Base-by-base conservation (phyloP, 345 rosid genomes). In the Salix brachista region DNA sequence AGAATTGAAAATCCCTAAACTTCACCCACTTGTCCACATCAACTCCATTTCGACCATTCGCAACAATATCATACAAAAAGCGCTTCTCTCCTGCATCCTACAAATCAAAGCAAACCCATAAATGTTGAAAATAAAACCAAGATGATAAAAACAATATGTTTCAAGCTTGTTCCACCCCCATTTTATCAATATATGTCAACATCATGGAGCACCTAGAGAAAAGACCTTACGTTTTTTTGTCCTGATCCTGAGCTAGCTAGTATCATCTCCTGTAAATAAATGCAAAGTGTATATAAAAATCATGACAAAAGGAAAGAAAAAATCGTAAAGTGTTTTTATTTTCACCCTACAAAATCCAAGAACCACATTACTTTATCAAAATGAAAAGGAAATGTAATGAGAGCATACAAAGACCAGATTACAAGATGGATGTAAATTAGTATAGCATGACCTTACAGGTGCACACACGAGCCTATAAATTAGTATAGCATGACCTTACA, bases 1-100 rank as follows among this genome's bases (percentile, higher is more conserved):
- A 60, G 37, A 18, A 72, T 46, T 4, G 64, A 37, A 75, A 76
- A 77, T 64, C 12, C 48, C 4, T 73, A 50, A 70, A 34, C 19
- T 36, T 28, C 11, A 23, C 85, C 75, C 39, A 82, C 89, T 95
- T 95, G 88, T 95, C 99, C 76, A 95, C 99, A 39, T 95, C 99
- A 75, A 95, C 89, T 79, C 99, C 97, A 83, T 91, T 95, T 82
- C 93, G 90, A 78, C 99, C 99, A 85, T 95, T 95, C 76, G 99
- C 97, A 77, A 95, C 99, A 84, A 95, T 91, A 78, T 95, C 99
- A 85, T 91, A 93, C 83, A 95, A 84, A 87, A 90, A 95, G 41
- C 79, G 88, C 79, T 93, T 95, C 84, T 89, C 97, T 60, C 48
- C 80, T 34, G 85, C 73, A 69, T 81, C 83, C 97, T 93, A 76